Base-by-base conservation (phyloP, 1,284 basidiomycete species). In the Ustilago tritici region DNA sequence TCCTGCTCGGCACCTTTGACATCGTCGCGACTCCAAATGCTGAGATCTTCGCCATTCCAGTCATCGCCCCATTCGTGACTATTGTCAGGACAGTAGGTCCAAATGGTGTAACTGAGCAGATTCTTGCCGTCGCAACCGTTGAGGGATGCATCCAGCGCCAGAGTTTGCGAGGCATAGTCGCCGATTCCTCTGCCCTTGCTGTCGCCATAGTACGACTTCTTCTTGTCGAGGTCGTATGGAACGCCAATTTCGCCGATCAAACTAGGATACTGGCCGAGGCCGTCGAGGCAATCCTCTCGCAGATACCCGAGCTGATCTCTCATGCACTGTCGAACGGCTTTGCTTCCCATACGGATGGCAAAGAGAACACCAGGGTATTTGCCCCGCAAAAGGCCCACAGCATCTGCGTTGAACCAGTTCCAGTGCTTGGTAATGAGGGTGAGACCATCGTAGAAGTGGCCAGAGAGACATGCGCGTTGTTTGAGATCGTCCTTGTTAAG, bases 21-120 rank as follows among this genome's bases (percentile, higher is more conserved):
- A 84, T 96, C 95, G 82, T 96, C 94, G 2, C 85, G 78, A 78
- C 92, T 92, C 94, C 93, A 98, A 71, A 88, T 70, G 62, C 93
- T 95, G 65, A 98, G 87, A 87, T 98, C 96, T 87, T 99, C 96
- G 87, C 94, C 91, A 85, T 98, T 95, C 95, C 95, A 99, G 2
- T 92, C 91, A 85, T 98, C 96, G 19, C 95, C 95, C 94, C 94
- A 98, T 82, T 90, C 87, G 85, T 98, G 95, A 31, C 89, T 90
- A 83, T 89, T 88, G 77, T 89, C 87, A 0, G 94, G 89, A 62
- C 92, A 92, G 84, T 98, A 98, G 32, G 92, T 95, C 96, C 96
- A 98, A 9, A 95, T 87, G 17, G 95, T 94, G 85, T 91, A 98
- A 85, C 90, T 95, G 78, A 97, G 87, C 53, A 88, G 88, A 81